Base-by-base conservation (phyloP, 2,329 filamentous ascomycete genomes). In the Ascochyta lentis region DNA sequence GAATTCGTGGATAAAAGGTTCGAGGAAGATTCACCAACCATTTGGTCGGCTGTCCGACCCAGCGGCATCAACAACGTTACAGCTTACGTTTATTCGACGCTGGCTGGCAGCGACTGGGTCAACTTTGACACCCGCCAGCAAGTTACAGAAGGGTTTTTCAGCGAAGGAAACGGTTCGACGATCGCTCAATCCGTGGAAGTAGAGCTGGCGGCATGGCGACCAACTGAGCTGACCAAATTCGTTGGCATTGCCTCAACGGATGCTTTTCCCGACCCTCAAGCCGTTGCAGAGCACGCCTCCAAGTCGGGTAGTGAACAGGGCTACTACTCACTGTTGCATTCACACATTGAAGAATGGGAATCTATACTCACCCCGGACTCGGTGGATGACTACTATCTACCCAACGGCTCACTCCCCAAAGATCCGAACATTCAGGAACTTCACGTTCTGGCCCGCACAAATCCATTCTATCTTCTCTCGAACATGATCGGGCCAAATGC, bases 201-300 rank as follows among this genome's bases (percentile, higher is more conserved):
- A 26, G 76, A 72, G 1, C 76, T 90, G 6, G 76, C 75, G 27
- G 80, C 81, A 3, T 83, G 84, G 1, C 67, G 83, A 60, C 80
- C 80, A 0, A 78, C 84, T 3, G 83, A 79, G 1, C 73, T 91
- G 41, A 83, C 81, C 42, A 92, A 92, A 66, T 91, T 83, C 61
- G 80, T 91, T 15, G 89, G 89, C 26, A 83, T 81, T 44, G 88
- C 89, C 4, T 89, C 88, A 1, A 83, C 83, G 0, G 89, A 91
- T 71, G 88, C 86, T 0, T 91, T 90, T 65, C 58, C 76, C 0
- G 76, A 88, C 58, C 83, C 88, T 0, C 77, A 83, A 54, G 64
- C 70, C 2, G 78, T 80, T 1, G 89, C 89, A 2, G 78, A 79
- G 54, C 69, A 80, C 6, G 87, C 86, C 2, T 85, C 83, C 0